Percentiles rank a stretch among this genome's conserved stretches.
These are phyloP conservation scores for Hysterium pulicare DNA, from an alignment of 2,329 filamentous ascomycete species.

Conservation along the genomic window DNA sequence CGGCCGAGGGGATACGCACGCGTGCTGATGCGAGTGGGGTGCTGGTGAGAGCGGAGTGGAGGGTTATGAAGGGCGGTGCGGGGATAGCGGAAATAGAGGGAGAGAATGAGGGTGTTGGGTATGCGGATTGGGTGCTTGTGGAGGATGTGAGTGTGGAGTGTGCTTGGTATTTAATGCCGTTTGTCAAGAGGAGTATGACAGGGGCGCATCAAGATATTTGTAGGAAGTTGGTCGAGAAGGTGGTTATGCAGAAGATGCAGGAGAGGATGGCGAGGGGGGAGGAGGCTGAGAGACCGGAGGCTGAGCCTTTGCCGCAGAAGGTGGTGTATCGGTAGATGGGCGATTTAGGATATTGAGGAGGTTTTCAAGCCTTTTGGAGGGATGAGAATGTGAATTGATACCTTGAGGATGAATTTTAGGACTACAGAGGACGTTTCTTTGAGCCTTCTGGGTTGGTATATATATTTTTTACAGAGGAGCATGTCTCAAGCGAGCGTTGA, in stretches of 20 bases:
- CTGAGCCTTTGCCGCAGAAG: conserved; percentile 9
- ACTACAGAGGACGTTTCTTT: too few species aligned
- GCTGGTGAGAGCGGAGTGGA: conserved; percentile 28
- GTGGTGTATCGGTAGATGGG: conserved; percentile 5
- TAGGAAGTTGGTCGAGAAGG: conserved; percentile 31
- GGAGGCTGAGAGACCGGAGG: too few species aligned
- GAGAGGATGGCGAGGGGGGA: conserved; percentile 12
- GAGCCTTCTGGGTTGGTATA: too few species aligned
- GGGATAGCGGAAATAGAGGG: conserved; percentile 28
- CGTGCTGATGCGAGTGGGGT: conserved; percentile 29
- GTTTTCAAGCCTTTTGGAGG: too few species aligned
- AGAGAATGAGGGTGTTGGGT: conserved; percentile 29
- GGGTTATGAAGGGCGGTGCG: conserved; percentile 24
- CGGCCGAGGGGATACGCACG: conserved; percentile 29
- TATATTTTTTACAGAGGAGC: too few species aligned
- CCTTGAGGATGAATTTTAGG: too few species aligned
- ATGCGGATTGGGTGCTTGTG: conserved; percentile 31
- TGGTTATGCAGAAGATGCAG: conserved; percentile 21
- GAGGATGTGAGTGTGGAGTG: conserved; percentile 35
- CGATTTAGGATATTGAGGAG: too few species aligned
- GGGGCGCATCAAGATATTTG: conserved; percentile 31
- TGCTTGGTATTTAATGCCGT: conserved; percentile 34
- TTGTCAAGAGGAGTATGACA: conserved; percentile 33
- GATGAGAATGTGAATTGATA: too few species aligned
- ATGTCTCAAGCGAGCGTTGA: too few species aligned